A percentile compares a stretch with the other conserved stretches of the same genome.
Conservation (phyloP, 768 basidiomycete genomes). For the Xanthoconium stramineum region DNA sequence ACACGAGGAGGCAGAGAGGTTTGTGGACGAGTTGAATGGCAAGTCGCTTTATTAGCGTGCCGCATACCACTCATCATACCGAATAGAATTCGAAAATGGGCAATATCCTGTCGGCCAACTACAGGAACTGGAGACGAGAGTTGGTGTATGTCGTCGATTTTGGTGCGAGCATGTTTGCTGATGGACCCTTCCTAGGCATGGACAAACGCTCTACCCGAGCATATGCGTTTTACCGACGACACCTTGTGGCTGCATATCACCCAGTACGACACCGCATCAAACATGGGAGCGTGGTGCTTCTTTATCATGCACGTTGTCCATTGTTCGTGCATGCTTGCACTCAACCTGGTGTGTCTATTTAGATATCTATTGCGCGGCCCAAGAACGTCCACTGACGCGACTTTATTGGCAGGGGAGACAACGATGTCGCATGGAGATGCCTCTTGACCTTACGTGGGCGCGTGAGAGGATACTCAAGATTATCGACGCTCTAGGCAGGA, state of each 20-base stretch:
- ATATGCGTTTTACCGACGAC: conserved; percentile 68
- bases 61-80: conserved; percentile 24
- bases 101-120: conserved; percentile 32
- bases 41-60: conserved; percentile 11
- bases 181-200: conserved; percentile 46
- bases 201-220: conserved; percentile 63
- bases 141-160: conserved; percentile 26
- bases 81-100: conserved; percentile 25
- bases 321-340: conserved; percentile 61
- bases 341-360: conserved; percentile 53
- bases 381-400: background rate
- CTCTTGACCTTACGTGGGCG: conserved; percentile 31
- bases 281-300: conserved; percentile 79
- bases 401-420: conserved; percentile 26
- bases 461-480: conserved; percentile 39
- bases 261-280: conserved; percentile 79
- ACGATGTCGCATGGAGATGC: conserved; percentile 28
- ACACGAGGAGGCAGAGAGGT: conserved; percentile 57
- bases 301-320: conserved; percentile 72
- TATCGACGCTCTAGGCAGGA: conserved; percentile 37
- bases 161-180: background rate
- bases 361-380: background rate
- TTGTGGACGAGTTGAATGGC: conserved; percentile 53
- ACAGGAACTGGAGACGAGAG: conserved; percentile 45
- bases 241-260: conserved; percentile 65